phyloP scores from a whole-genome alignment of 441 rosid species.

The Jatropha multifida region DNA sequence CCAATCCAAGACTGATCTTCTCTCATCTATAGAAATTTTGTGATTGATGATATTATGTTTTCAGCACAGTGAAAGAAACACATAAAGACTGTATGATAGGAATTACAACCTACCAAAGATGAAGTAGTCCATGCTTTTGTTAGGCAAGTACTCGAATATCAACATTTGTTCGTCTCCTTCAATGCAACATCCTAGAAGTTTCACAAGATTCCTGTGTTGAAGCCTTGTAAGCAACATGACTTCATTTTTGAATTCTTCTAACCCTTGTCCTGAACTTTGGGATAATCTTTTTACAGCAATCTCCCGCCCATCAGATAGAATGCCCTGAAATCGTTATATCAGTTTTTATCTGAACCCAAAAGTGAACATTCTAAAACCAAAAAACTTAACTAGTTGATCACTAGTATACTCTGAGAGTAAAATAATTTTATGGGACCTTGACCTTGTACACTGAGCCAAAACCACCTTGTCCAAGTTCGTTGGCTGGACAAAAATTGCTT shows the following conservation, averaged over 20 bases:
- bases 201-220: constrained; percentile 25
- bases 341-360: neutral
- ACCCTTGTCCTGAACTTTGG: constrained; percentile 15
- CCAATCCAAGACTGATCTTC: constrained; percentile 14
- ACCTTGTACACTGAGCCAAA: constrained; percentile 35
- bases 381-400: neutral
- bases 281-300: constrained; percentile 23
- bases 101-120: neutral
- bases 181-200: constrained; percentile 21
- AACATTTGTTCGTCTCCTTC: constrained; percentile 13
- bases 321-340: constrained; percentile 12
- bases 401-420: neutral
- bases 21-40: constrained; percentile 3
- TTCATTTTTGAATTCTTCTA: constrained; percentile 22
- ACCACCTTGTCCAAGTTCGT: constrained; percentile 34
- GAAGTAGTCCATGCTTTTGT: constrained; percentile 23
- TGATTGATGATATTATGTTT: neutral
- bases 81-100: neutral
- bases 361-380: neutral
- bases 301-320: neutral
- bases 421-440: neutral
- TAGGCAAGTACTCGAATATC: constrained; percentile 18
- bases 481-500: constrained; percentile 22
- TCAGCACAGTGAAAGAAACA: neutral
- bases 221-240: constrained; percentile 19